Conservation (phyloP, 1,284 basidiomycete genomes). For the Cryptococcus sp. region DNA sequence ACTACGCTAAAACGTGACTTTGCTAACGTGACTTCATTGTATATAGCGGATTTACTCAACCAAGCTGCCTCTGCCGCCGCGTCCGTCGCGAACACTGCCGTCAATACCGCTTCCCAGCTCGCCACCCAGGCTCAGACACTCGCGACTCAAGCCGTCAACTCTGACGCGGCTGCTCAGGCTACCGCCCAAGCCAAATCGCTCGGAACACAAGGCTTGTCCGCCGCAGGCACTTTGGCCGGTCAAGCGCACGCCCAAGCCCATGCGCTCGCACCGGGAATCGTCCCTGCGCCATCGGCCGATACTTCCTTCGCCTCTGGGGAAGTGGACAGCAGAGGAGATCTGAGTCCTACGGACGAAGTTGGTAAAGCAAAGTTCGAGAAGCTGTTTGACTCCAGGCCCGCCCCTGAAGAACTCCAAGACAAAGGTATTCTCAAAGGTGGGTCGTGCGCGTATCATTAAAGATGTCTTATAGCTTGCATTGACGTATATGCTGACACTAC, state of each 20-base stretch:
- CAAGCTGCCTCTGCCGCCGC: slow-evolving; percentile 41
- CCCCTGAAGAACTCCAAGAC: slow-evolving; percentile 66
- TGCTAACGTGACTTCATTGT: background rate
- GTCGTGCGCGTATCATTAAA: slow-evolving; percentile 14
- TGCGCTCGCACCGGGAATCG: slow-evolving; percentile 32
- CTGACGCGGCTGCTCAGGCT: slow-evolving; percentile 30
- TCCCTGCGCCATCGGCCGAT: slow-evolving; percentile 27
- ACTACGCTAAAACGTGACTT: too few species aligned
- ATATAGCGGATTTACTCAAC: slow-evolving; percentile 38
- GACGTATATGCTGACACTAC: too few species aligned
- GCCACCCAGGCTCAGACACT: slow-evolving; percentile 30
- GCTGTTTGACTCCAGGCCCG: slow-evolving; percentile 61
- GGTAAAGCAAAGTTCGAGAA: slow-evolving; percentile 60
- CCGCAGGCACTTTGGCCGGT: slow-evolving; percentile 30
- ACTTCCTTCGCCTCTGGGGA: slow-evolving; percentile 5
- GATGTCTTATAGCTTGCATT: too few species aligned
- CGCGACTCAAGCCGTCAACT: slow-evolving; percentile 40
- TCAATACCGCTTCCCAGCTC: slow-evolving; percentile 31
- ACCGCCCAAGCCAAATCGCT: slow-evolving; percentile 32
- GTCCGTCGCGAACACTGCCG: slow-evolving; percentile 28
- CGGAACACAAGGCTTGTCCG: slow-evolving; percentile 24
- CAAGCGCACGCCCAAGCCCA: slow-evolving; percentile 45
- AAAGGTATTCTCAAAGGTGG: slow-evolving; percentile 74
- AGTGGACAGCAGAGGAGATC: slow-evolving; percentile 43
- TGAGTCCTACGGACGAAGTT: slow-evolving; percentile 38